Base-by-base conservation (phyloP, 2,329 filamentous ascomycete species). In the Verticillium nubilum region DNA sequence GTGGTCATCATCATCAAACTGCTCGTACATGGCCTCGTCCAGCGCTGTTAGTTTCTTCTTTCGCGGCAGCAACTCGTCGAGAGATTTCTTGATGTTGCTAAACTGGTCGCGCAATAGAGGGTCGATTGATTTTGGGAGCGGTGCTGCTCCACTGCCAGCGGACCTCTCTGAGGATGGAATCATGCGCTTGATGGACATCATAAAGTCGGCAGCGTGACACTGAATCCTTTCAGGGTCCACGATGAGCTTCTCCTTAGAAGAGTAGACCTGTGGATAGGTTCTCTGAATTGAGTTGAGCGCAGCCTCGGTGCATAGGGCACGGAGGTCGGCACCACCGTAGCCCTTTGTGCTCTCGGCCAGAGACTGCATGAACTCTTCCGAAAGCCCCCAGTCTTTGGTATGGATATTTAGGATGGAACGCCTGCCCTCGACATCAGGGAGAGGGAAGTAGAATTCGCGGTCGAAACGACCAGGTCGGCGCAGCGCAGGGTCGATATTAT, bases 121-220 rank as follows among this genome's bases (percentile, higher is more conserved):
- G 68, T 93, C 91, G 56, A 99, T 84, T 12, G 84, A 81, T 66
- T 88, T 88, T 2, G 92, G 91, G 19, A 99, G 77, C 0, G 94
- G 89, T 15, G 89, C 84, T 57, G 94, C 93, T 13, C 89, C 91
- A 13, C 93, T 94, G 3, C 92, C 89, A 0, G 92, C 88, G 54
- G 94, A 94, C 63, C 95, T 83, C 72, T 98, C 92, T 0, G 95
- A 98, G 0, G 95, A 98, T 6, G 95, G 95, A 12, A 97, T 85
- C 76, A 99, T 92, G 74, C 96, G 96, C 78, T 97, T 96, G 70
- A 97, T 88, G 0, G 94, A 96, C 15, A 97, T 84, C 90, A 97
- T 97, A 68, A 99, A 99, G 73, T 99, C 95, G 59, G 95, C 95
- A 4, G 95, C 92, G 52, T 91, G 88, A 37, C 99, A 87, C 60